Conservation (phyloP, 257 asterid genomes). For the Plantago major region DNA sequence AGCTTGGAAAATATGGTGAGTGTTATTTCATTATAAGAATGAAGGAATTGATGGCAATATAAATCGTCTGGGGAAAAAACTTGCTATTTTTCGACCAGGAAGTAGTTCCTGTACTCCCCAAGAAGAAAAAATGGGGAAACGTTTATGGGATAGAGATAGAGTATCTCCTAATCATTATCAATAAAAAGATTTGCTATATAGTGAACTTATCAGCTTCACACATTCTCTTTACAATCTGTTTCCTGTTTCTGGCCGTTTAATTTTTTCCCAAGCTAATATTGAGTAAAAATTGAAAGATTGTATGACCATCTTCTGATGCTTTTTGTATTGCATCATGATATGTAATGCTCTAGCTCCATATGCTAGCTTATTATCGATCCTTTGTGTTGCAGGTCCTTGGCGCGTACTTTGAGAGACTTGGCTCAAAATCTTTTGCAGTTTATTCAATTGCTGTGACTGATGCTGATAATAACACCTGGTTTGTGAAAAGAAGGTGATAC, state of each 20-base stretch:
- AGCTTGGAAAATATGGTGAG: too few species aligned
- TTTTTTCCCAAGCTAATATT: conserved; percentile 18
- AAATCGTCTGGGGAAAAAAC: too few species aligned
- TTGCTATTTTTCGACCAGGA: too few species aligned
- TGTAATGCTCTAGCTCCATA: not conserved
- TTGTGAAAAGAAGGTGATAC: conserved; percentile 85
- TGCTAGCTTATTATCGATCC: conserved; percentile 23
- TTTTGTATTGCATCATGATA: conserved; percentile 16
- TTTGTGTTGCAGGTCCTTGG: conserved; percentile 71
- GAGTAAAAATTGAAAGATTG: conserved; percentile 1
- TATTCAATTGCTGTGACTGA: conserved; percentile 86
- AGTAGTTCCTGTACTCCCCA: too few species aligned
- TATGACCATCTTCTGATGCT: conserved; percentile 14
- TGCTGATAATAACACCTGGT: conserved; percentile 75
- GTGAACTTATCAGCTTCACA: not conserved
- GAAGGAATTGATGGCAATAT: too few species aligned
- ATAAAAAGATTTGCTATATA: not conserved
- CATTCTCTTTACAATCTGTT: not conserved
- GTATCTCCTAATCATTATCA: too few species aligned
- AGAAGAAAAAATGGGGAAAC: too few species aligned
- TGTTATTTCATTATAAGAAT: too few species aligned
- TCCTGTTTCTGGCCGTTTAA: conserved; percentile 4
- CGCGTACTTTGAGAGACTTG: conserved; percentile 91
- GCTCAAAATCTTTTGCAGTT: conserved; percentile 93
- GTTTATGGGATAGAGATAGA: too few species aligned